Conservation (phyloP, 768 basidiomycete species). For the Hirschioporus abietinus region DNA sequence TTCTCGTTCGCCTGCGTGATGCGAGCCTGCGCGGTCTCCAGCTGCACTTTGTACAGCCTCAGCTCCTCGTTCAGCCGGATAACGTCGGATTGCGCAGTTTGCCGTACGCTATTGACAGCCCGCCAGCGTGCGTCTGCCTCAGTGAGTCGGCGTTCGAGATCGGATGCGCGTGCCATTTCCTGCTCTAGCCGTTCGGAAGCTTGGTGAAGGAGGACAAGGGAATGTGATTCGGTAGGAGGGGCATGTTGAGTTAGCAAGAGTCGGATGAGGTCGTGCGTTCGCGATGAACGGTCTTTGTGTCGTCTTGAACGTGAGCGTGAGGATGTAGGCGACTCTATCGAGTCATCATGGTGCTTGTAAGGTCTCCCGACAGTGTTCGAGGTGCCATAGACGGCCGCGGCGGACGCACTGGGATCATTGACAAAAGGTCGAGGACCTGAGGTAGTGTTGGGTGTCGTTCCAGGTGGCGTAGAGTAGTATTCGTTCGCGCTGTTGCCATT, state of each 20-base stretch:
- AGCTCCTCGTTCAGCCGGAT: constrained; percentile 37
- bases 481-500: neutral
- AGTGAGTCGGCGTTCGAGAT: constrained; percentile 42
- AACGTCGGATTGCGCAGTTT: constrained; percentile 33
- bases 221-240: neutral
- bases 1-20: constrained; percentile 38
- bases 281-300: neutral
- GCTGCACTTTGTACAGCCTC: constrained; percentile 39
- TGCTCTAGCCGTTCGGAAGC: constrained; percentile 30
- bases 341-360: neutral
- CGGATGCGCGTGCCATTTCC: constrained; percentile 37
- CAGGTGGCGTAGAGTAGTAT: neutral
- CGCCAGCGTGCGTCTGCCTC: constrained; percentile 39
- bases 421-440: neutral
- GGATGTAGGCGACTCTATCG: neutral
- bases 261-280: constrained; percentile 3
- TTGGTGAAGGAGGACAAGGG: constrained; percentile 15
- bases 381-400: neutral
- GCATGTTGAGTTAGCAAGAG: neutral
- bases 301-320: neutral
- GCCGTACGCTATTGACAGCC: constrained; percentile 33
- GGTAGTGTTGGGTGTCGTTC: neutral
- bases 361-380: neutral
- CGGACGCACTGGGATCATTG: neutral
- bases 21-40: constrained; percentile 40